Evolutionary conservation across 2,329 filamentous ascomycete genomes (phyloP).

Genomic region (Aspergillus transmontanensis): DNA sequence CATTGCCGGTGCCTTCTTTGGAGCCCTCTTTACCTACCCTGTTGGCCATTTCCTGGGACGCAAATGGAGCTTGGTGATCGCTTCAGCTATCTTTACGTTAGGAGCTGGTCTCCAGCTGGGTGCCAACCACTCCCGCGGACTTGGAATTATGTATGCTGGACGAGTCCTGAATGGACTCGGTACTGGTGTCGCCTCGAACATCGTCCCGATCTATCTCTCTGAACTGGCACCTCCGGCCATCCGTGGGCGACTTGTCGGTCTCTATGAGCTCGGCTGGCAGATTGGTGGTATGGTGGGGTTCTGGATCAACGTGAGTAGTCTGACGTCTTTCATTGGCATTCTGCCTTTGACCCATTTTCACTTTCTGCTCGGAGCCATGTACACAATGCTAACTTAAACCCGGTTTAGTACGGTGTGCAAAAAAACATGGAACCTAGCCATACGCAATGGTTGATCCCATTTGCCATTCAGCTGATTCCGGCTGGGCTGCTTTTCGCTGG

Average conservation of each 20-base stretch:
- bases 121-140: slow-evolving; percentile 58
- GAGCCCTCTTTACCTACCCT: slow-evolving; percentile 65
- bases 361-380: no score
- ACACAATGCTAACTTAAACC: slow-evolving; percentile 13
- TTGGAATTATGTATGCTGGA: slow-evolving; percentile 60
- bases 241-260: slow-evolving; percentile 56
- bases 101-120: slow-evolving; percentile 71
- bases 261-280: slow-evolving; percentile 57
- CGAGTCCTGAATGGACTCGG: slow-evolving; percentile 57
- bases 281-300: slow-evolving; percentile 49
- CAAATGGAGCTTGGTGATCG: slow-evolving; percentile 63
- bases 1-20: slow-evolving; percentile 82
- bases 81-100: slow-evolving; percentile 64
- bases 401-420: slow-evolving; percentile 53
- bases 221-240: slow-evolving; percentile 59
- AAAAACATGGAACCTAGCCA: slow-evolving; percentile 28
- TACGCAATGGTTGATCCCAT: slow-evolving; percentile 38
- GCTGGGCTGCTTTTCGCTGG: slow-evolving; percentile 49
- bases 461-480: slow-evolving; percentile 37
- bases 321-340: slow-evolving; percentile 1
- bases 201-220: slow-evolving; percentile 60
- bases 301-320: slow-evolving; percentile 43
- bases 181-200: slow-evolving; percentile 56
- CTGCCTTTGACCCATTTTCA: background rate
- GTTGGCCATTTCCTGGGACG: slow-evolving; percentile 67